Evolutionary conservation across 768 basidiomycete genomes (phyloP).

Genomic region (Psilocybe azurescens): DNA sequence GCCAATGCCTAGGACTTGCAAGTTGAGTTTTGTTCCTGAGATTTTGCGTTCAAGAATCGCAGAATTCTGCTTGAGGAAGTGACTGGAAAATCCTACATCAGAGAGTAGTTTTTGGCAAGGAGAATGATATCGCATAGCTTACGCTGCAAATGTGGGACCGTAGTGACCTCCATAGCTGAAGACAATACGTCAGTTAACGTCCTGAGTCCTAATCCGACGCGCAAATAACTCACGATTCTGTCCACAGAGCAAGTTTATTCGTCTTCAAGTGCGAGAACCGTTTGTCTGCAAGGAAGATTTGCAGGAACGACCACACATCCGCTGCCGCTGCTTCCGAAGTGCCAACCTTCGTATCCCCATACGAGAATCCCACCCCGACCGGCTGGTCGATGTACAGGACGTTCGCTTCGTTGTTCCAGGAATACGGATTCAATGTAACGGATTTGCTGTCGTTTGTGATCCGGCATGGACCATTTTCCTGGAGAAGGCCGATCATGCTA

Average conservation of each 20-base stretch:
- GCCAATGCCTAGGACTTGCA: constrained; percentile 64
- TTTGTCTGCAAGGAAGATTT: constrained; percentile 64
- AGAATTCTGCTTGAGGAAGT: constrained; percentile 64
- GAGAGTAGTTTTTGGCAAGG: too few relatives aligned
- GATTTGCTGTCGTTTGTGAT: constrained; percentile 57
- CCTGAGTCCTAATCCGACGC: background rate
- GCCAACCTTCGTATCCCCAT: constrained; percentile 52
- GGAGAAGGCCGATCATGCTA: constrained; percentile 70
- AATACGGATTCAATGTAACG: constrained; percentile 55
- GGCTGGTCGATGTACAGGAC: constrained; percentile 70
- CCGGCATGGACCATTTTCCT: constrained; percentile 79
- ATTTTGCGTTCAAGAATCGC: constrained; percentile 53
- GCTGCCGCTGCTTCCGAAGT: constrained; percentile 58
- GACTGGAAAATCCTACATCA: constrained; percentile 26
- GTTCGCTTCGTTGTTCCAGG: constrained; percentile 64
- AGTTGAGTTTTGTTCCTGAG: constrained; percentile 54
- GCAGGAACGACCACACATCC: constrained; percentile 67
- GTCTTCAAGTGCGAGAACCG: constrained; percentile 52
- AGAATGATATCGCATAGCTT: constrained; percentile 6
- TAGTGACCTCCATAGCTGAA: constrained; percentile 73
- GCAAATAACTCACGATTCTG: constrained; percentile 51
- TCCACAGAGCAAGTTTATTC: constrained; percentile 63
- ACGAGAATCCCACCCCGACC: constrained; percentile 67
- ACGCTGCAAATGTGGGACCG: constrained; percentile 69
- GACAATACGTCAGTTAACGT: background rate